Base-by-base conservation (phyloP, 176 grass and related monocot species). In the Oryza glaberrima region DNA sequence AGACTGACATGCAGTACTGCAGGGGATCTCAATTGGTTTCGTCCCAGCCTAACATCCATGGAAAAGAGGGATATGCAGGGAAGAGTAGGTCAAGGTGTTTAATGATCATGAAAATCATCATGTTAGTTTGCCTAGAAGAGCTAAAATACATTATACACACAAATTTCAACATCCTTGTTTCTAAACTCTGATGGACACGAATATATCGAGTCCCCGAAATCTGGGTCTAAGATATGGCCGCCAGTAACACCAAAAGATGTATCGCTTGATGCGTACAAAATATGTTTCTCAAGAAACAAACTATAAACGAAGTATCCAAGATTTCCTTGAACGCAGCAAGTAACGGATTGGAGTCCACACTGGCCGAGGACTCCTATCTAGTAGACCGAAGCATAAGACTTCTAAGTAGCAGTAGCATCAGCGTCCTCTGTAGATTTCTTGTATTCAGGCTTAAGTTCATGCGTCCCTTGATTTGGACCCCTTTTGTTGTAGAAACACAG, bases 401-500 rank as follows among this genome's bases (percentile, higher is more conserved):
- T 58, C 54, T 44, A 58, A 58, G 54, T 2, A 7, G 52, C 52
- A 38, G 82, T 46, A 69, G 77, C 82, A 26, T 47, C 72, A 19
- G 65, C 80, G 60, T 89, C 92, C 88, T 94, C 92, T 47, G 79
- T 82, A 56, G 86, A 84, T 75, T 88, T 92, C 84, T 92, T 97
- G 89, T 97, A 97, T 82, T 93, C 95, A 32, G 88, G 88, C 87
- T 97, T 97, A 40, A 97, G 90, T 82, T 97, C 95, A 36, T 94
- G 95, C 3, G 95, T 97, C 38, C 95, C 95, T 85, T 97, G 92
- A 86, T 97, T 90, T 13, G 92, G 92, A 74, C 95, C 95, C 91
- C 95, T 87, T 77, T 97, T 97, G 81, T 94, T 97, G 83, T 97
- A 97, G 61, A 97, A 78, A 32, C 92, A 97, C 1, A 94, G 75